phyloP scores from a whole-genome alignment of 768 basidiomycete species.

The Kwoniella europaea region DNA sequence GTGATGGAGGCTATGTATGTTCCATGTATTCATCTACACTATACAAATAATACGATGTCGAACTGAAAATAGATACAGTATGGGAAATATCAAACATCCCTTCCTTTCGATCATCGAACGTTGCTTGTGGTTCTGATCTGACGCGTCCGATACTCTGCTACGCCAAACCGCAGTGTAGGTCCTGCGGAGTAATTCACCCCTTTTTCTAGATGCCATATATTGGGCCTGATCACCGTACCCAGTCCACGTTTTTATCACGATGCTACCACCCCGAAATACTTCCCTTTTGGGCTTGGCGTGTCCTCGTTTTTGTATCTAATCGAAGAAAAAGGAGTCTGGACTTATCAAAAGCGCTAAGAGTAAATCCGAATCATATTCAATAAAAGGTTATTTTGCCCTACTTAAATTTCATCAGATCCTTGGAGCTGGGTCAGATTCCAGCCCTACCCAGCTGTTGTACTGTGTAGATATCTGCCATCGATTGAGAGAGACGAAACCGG shows the following conservation, averaged over 20 bases:
- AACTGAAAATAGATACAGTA: too few species aligned
- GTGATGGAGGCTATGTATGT: neutral
- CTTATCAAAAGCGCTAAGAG: neutral
- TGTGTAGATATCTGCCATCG: neutral
- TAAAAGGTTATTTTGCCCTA: neutral
- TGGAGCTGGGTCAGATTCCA: neutral
- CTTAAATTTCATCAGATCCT: neutral
- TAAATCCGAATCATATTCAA: neutral
- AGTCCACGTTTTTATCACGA: neutral
- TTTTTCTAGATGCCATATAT: neutral
- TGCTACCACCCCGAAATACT: neutral
- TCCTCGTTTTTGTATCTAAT: neutral
- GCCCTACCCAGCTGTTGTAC: too few species aligned
- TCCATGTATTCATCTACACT: neutral
- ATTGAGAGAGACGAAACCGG: neutral
- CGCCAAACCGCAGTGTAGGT: neutral
- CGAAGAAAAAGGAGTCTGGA: neutral
- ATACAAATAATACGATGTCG: too few species aligned
- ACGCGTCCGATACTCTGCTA: neutral
- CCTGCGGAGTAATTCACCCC: neutral
- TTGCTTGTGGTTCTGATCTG: neutral
- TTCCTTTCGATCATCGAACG: neutral
- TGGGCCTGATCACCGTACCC: neutral
- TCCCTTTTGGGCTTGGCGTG: neutral
- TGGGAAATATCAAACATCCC: neutral